Base-by-base conservation (phyloP, 2,329 filamentous ascomycete species). In the Phoma sp. region DNA sequence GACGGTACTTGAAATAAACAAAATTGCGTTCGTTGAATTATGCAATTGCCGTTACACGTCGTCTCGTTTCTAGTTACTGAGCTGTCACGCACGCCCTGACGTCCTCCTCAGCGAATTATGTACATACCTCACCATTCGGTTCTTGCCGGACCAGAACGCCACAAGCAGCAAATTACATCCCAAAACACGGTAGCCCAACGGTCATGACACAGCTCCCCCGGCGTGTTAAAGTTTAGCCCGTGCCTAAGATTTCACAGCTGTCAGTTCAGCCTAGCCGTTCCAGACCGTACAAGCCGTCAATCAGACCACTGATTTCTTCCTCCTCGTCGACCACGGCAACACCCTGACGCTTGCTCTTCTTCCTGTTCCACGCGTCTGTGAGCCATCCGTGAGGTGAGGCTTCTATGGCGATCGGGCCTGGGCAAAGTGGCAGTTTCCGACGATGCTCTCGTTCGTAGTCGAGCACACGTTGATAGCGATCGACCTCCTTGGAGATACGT, bases 371-470 rank as follows among this genome's bases (percentile, higher is more conserved):
- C 32, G 63, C 24, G 6, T 62, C 63, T 8, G 50, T 48, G 13
- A 69, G 63, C 61, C 66, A 70, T 27, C 68, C 59, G 33, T 71
- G 67, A 12, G 58, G 41, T 19, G 62, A 49, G 2, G 47, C 40
- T 36, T 69, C 61, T 4, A 68, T 41, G 6, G 52, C 44, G 24
- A 70, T 61, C 9, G 67, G 63, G n/a, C 68, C 67, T 15, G 57
- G 61, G 43, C 63, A 69, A 10, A 61, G 38, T 8, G 70, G 65
- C 22, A 73, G 43, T 38, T 57, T 69, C 37, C 66, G 63, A 31
- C 67, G 63, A 36, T 27, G 51, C 19, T 60, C 55, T 39, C 53
- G 43, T 52, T 73, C 68, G 44, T 72, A 73, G 17, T 64, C 46
- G 17, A 57, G 52, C 21, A 66, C 61, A 21, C 51, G 55, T n/a